Percentiles rank a stretch among this genome's conserved stretches.
Evolutionary conservation across 805 yeast species (phyloP).

Genomic region (Monosporozyma aquatica): DNA sequence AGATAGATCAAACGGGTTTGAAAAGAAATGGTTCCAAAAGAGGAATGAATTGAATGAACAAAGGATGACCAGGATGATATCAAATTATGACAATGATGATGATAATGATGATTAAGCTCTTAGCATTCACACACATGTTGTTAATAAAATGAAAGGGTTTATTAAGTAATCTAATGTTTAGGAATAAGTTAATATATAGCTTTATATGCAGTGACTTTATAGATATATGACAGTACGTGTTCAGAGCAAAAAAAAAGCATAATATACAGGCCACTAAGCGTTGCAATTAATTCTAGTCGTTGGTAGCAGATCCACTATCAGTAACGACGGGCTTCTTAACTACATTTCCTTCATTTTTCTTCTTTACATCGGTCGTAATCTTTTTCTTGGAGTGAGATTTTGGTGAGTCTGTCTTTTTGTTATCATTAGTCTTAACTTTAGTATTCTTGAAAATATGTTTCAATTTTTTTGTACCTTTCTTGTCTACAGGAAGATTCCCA

Average conservation of each 20-base stretch:
- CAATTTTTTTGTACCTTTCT: constrained; percentile 10
- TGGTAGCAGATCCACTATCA: no score
- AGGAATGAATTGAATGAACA: constrained; percentile 31
- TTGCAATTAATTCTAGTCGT: no score
- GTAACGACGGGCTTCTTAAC: neutral
- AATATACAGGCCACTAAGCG: no score
- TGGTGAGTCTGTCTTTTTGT: neutral
- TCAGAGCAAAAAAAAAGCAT: no score
- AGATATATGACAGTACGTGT: no score
- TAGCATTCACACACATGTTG: no score
- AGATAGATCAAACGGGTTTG: constrained; percentile 84
- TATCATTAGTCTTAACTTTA: neutral
- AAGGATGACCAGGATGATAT: constrained; percentile 23
- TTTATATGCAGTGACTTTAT: neutral
- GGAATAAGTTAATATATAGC: no score
- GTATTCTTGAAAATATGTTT: constrained; percentile 7
- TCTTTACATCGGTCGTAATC: neutral
- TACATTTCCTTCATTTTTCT: neutral
- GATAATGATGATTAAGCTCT: no score
- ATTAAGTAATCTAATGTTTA: no score
- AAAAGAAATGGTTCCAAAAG: constrained; percentile 46
- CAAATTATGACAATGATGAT: constrained; percentile 34
- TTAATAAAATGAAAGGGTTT: no score
- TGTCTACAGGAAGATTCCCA: constrained; percentile 5
- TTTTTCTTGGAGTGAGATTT: neutral